Base-by-base conservation (phyloP, 106 monocot species). In the Dioscorea alata region DNA sequence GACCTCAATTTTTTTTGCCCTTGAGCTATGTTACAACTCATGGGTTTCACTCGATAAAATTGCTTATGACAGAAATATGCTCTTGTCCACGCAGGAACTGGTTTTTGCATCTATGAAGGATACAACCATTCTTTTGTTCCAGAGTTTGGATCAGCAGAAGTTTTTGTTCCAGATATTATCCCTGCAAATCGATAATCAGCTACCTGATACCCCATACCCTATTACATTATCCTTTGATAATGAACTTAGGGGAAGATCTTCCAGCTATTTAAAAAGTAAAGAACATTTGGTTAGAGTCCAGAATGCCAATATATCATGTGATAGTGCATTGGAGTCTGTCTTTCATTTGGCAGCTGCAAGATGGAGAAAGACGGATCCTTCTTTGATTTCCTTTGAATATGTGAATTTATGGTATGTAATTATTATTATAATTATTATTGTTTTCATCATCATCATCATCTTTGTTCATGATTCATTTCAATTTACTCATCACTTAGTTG, bases 151-250 rank as follows among this genome's bases (percentile, higher is more conserved):
- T 70, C 78, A 90, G 70, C 92, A 99, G 61, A 89, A 78, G 63
- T 21, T 99, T 61, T 85, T 75, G 34, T 71, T 87, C 52, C 78
- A 87, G 67, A 81, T 89, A n/a, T 66, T 65, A 33, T 81, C 89
- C 34, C 57, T 99, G 22, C 97, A 99, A 83, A 87, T 99, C 75
- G 97, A 99, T 72, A 99, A 89, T 68, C 97, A 99, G 67, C 62
- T 87, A 28, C 56, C 75, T 21, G 78, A 81, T 80, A 83, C 81
- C 68, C 77, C 69, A 59, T 90, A 87, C 81, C 92, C 97, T 61
- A 73, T 90, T 19, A 61, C 85, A 42, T 67, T 99, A 9, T 89
- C 87, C 49, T 92, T 89, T 75, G 78, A 85, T 50, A 80, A 79
- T 69, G 80, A 75, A 28, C 51, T 69, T 58, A 78, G 25, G 68